These are phyloP conservation scores for Isabelozyma gotoi DNA, from an alignment of 805 yeast species.

Conservation along the genomic window DNA sequence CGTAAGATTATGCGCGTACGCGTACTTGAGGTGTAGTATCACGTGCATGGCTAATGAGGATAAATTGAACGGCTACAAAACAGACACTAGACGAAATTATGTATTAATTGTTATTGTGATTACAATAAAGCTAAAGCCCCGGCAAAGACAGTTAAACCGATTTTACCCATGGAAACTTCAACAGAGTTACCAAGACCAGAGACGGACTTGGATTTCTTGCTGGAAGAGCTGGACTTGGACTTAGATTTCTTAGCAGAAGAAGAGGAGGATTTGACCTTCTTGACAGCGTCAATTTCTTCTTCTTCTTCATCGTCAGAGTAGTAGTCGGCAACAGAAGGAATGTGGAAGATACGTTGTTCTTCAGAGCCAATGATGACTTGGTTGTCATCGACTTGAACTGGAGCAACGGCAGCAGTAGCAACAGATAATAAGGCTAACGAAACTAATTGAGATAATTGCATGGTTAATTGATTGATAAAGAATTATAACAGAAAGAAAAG, in stretches of 20 bases:
- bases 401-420: not conserved
- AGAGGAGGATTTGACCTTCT: not conserved
- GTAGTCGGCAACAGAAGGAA: not conserved
- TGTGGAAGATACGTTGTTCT: not conserved
- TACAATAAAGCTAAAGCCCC: slow-evolving; percentile 2
- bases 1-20: too few relatives aligned
- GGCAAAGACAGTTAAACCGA: not conserved
- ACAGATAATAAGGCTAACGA: not conserved
- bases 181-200: slow-evolving; percentile 2
- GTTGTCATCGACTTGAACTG: not conserved
- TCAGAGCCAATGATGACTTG: not conserved
- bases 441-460: not conserved
- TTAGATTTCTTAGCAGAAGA: not conserved
- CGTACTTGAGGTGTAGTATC: too few relatives aligned
- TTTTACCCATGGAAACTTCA: not conserved
- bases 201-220: not conserved
- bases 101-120: not conserved
- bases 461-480: not conserved
- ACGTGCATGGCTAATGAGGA: too few relatives aligned
- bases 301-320: not conserved
- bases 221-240: not conserved
- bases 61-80: too few relatives aligned
- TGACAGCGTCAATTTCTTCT: not conserved
- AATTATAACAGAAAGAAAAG: not conserved
- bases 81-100: too few relatives aligned